phyloP scores from a whole-genome alignment of 176 grass and related monocot genomes.

The Rhynchospora pubera region DNA sequence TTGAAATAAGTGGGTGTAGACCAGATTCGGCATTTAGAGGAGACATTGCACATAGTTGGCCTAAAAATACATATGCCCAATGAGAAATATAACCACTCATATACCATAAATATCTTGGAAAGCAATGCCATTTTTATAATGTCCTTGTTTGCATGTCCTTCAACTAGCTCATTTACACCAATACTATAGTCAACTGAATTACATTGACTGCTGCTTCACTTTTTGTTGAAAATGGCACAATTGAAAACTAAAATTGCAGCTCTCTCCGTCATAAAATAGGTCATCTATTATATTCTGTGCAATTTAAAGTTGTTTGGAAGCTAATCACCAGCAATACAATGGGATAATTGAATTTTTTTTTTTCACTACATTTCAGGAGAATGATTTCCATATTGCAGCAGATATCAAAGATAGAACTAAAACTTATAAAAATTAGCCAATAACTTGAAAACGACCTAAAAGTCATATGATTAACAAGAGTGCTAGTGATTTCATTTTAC shows the following conservation, averaged over 20 bases:
- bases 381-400: background rate
- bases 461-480: constrained; percentile 6
- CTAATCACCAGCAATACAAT: background rate
- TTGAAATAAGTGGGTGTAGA: background rate
- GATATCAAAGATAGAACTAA: background rate
- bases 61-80: background rate
- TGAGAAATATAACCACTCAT: background rate
- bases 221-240: background rate
- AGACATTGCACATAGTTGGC: background rate
- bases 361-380: background rate
- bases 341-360: background rate
- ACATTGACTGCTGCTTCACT: background rate
- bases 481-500: constrained; percentile 33
- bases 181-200: background rate
- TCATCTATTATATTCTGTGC: background rate
- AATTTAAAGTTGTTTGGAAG: background rate
- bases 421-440: background rate
- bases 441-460: background rate
- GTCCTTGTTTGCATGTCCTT: background rate
- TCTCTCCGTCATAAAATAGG: constrained; percentile 1
- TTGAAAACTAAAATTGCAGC: background rate
- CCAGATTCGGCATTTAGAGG: background rate
- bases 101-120: background rate
- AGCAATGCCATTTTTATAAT: background rate
- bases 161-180: background rate